These are phyloP conservation scores for Eutypella sp. DNA, from an alignment of 2,329 filamentous ascomycete species.

Conservation along the genomic window DNA sequence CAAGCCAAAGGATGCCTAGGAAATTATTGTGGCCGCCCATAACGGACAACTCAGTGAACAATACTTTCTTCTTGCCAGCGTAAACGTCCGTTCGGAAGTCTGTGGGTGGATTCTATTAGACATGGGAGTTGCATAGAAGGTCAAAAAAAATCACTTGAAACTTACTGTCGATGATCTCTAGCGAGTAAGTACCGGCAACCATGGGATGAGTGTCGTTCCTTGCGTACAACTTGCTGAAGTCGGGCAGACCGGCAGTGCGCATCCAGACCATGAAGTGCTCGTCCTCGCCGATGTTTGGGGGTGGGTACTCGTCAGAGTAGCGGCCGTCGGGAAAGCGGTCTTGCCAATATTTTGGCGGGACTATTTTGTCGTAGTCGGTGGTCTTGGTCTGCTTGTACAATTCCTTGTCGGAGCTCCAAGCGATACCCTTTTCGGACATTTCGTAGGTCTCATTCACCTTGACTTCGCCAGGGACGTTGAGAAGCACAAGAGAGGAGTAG, in stretches of 20 bases:
- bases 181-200: conserved; percentile 65
- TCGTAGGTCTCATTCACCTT: conserved; percentile 52
- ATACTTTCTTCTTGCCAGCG: conserved; percentile 81
- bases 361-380: conserved; percentile 50
- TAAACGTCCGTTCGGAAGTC: conserved; percentile 77
- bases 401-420: conserved; percentile 78
- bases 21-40: conserved; percentile 96
- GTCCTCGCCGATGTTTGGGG: conserved; percentile 68
- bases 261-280: conserved; percentile 98
- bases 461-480: conserved; percentile 43
- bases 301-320: conserved; percentile 60
- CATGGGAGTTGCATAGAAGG: background rate
- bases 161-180: conserved; percentile 77
- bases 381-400: conserved; percentile 72
- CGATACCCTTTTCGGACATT: conserved; percentile 74
- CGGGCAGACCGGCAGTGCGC: conserved; percentile 88
- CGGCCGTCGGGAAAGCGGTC: conserved; percentile 62
- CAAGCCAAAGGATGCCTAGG: conserved; percentile 91
- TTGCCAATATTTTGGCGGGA: conserved; percentile 84
- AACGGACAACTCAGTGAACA: conserved; percentile 84
- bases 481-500: conserved; percentile 60
- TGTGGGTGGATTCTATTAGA: conserved; percentile 31
- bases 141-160: conserved; percentile 12
- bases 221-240: conserved; percentile 88
- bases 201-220: conserved; percentile 71